Base-by-base conservation (phyloP, 2,329 filamentous ascomycete genomes). In the Hymenoscyphus salicellus region DNA sequence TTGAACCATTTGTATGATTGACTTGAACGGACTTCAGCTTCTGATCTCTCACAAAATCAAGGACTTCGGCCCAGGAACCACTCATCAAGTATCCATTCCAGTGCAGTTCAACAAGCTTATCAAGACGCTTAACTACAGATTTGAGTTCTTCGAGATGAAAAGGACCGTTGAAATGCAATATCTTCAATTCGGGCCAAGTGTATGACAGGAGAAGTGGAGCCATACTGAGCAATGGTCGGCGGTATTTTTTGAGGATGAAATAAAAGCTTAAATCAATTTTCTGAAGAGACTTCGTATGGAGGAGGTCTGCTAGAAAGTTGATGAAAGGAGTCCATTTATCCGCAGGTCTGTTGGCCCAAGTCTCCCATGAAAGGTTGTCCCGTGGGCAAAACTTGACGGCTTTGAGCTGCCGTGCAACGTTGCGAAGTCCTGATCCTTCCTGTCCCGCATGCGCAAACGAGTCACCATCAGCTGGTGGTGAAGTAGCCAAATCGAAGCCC, bases 31-130 rank as follows among this genome's bases (percentile, higher is more conserved):
- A 52, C 23, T 26, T 52, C 11, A 23, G 6, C n/a, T 23, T 52
- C 8, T 52, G 23, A 2, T 23, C 17, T 23, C 17, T 3, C 26
- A 56, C 32, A 28, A 26, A 16, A 16, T 56, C 55, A 16, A 56
- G 55, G 26, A 14, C 23, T 28, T 56, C 55, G 16, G 7, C 28
- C 55, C 55, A 56, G 55, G 55, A 56, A 56, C 55, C 55, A n/a
- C 55, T 56, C 55, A 56, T 56, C 10, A 56, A n/a, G 26, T 32
- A 56, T n/a, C 23, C 26, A 3, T 17, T 16, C 28, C 23, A 56
- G 14, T 17, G 16, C 17, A 56, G 55, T 1, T 28, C 28, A 56
- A 17, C 26, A 14, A 14, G 10, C 26, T 28, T 56, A 1, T 56
- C 26, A 16, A 32, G 55, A 6, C 28, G 23, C 23, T 56, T 32